A percentile compares a stretch with the other conserved stretches of the same genome.
Evolutionary conservation across 1,139 yeast genomes (phyloP).

Genomic region (Yamadazyma mexicana): DNA sequence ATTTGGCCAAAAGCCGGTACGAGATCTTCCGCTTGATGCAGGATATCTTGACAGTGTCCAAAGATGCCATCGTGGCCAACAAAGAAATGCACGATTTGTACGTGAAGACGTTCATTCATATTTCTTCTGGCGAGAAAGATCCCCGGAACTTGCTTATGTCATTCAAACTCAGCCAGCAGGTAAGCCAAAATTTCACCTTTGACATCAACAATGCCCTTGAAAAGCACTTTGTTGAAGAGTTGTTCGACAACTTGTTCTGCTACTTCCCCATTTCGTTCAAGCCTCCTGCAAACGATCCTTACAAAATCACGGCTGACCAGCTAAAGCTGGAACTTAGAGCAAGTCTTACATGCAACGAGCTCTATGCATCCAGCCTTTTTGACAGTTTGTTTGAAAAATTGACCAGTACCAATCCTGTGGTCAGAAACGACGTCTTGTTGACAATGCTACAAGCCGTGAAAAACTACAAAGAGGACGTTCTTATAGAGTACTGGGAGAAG

Average conservation of each 20-base stretch:
- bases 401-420: conserved; percentile 75
- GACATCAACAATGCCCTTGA: conserved; percentile 38
- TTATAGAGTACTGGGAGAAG: conserved; percentile 64
- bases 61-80: conserved; percentile 10
- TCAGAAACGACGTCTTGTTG: conserved; percentile 72
- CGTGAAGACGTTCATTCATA: conserved; percentile 57
- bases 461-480: conserved; percentile 45
- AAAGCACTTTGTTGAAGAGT: conserved; percentile 40
- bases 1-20: conserved; percentile 66
- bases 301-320: conserved; percentile 73
- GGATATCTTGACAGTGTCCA: conserved; percentile 25
- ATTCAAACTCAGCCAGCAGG: conserved; percentile 54
- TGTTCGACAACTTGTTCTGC: conserved; percentile 89
- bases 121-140: conserved; percentile 90
- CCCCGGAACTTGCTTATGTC: conserved; percentile 81
- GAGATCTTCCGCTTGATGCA: conserved; percentile 55
- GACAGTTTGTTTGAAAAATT: conserved; percentile 81
- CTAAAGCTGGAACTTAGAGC: conserved; percentile 58
- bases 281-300: conserved; percentile 92
- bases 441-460: conserved; percentile 61
- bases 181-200: conserved; percentile 49
- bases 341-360: conserved; percentile 64
- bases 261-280: conserved; percentile 95
- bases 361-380: conserved; percentile 72
- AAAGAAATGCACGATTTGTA: conserved; percentile 33